Conservation (phyloP, 768 basidiomycete genomes). For the Leucocoprinus sp. region DNA sequence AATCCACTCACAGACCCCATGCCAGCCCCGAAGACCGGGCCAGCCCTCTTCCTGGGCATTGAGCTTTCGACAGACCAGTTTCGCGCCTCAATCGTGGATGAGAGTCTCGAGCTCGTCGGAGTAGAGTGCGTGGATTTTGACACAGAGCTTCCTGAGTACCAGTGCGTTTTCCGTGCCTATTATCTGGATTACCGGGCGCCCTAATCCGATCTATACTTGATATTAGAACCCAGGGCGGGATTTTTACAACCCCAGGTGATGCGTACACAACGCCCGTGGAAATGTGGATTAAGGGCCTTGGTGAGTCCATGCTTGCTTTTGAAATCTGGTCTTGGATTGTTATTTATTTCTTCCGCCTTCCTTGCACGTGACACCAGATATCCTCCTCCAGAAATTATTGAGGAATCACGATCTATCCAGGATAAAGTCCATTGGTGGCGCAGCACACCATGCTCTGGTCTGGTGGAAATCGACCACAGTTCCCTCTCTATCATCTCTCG, state of each 20-base stretch:
- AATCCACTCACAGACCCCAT: conserved; percentile 14
- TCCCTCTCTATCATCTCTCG: conserved; percentile 62
- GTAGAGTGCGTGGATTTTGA: conserved; percentile 84
- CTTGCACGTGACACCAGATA: conserved; percentile 42
- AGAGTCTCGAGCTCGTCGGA: conserved; percentile 72
- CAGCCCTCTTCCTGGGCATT: conserved; percentile 70
- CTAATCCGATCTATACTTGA: conserved; percentile 10
- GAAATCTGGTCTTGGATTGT: conserved; percentile 23
- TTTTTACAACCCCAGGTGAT: conserved; percentile 81
- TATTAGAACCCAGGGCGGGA: conserved; percentile 73
- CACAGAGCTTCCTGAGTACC: conserved; percentile 67
- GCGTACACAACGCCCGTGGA: conserved; percentile 84
- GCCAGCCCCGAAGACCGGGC: conserved; percentile 38
- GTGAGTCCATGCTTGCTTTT: conserved; percentile 35
- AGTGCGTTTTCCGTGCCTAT: conserved; percentile 42
- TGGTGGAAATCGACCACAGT: conserved; percentile 83
- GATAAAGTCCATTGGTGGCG: conserved; percentile 70
- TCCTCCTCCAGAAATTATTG: conserved; percentile 66
- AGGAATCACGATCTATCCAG: conserved; percentile 61
- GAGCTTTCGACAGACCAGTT: conserved; percentile 82
- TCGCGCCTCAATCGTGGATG: conserved; percentile 77
- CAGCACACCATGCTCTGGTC: conserved; percentile 77
- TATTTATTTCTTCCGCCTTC: conserved; percentile 20
- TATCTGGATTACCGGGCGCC: conserved; percentile 11
- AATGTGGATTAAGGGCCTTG: conserved; percentile 85